These are phyloP conservation scores for Geotrichum citri-aurantii DNA, from an alignment of 1,139 yeast species.

Conservation along the genomic window DNA sequence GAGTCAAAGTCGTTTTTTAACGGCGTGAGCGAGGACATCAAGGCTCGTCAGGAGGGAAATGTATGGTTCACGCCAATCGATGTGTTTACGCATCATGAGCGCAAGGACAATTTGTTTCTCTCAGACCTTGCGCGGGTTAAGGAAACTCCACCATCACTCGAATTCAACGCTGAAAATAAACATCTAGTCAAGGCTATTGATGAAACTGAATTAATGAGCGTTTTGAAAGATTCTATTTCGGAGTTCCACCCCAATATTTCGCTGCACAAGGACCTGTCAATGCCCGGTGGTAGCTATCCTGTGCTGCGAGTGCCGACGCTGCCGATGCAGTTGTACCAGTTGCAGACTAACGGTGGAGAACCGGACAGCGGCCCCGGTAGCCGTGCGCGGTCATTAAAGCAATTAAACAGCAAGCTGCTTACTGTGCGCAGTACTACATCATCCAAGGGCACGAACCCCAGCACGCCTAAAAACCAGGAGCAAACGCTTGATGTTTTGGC, in stretches of 20 bases:
- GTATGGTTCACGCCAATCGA: conserved; percentile 23
- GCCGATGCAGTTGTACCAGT: background rate
- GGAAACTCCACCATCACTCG: background rate
- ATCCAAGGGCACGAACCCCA: background rate
- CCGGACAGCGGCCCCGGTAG: background rate
- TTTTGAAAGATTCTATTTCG: background rate
- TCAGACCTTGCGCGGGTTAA: background rate
- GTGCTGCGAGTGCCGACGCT: conserved; percentile 2
- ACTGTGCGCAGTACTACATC: background rate
- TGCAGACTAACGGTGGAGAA: background rate
- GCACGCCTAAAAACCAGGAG: background rate
- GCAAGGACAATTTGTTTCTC: background rate
- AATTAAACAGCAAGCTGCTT: conserved; percentile 18
- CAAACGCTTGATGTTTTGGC: background rate
- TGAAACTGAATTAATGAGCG: background rate
- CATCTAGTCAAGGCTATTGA: background rate
- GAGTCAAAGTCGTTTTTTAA: conserved; percentile 20
- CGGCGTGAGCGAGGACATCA: conserved; percentile 20
- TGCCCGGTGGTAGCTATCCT: background rate
- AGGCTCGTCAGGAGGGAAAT: conserved; percentile 20
- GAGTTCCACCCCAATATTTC: conserved; percentile 3
- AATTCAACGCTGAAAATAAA: background rate
- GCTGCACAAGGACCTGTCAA: conserved; percentile 1
- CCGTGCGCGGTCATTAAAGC: conserved; percentile 24
- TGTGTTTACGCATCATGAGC: conserved; percentile 14